phyloP scores from a whole-genome alignment of 192 early-diverging fungal genomes.

The Coemansia sp. region DNA sequence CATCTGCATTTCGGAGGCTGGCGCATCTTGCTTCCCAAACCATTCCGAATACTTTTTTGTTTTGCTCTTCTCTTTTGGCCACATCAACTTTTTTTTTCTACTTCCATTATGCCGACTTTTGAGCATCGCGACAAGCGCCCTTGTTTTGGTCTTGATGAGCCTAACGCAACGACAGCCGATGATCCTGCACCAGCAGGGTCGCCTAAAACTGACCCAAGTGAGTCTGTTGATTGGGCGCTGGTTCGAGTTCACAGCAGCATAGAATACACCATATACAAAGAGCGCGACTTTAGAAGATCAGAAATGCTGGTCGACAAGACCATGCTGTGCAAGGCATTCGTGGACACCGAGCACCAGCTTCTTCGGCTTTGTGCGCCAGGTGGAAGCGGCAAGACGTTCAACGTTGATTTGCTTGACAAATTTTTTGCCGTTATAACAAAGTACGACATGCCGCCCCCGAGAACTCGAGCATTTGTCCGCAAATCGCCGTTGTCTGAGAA shows the following conservation, averaged over 20 bases:
- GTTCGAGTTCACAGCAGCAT: background rate
- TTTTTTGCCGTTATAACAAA: background rate
- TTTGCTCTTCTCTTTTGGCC: too few species aligned
- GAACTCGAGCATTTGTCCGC: background rate
- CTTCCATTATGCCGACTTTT: too few species aligned
- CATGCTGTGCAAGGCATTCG: conserved; percentile 9
- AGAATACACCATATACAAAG: background rate
- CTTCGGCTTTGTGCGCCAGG: conserved; percentile 3
- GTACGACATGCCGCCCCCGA: background rate
- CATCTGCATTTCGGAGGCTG: too few species aligned
- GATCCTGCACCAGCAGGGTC: background rate
- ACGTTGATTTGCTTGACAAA: background rate
- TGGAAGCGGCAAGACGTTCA: background rate
- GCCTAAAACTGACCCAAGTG: background rate
- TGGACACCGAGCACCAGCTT: background rate
- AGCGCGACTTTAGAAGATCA: background rate
- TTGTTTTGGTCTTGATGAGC: background rate
- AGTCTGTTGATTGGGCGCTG: background rate
- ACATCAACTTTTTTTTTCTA: too few species aligned
- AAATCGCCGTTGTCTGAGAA: background rate
- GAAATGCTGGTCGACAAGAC: conserved; percentile 1
- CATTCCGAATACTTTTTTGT: too few species aligned
- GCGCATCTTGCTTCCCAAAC: too few species aligned
- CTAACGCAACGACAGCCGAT: background rate
- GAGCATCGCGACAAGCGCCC: background rate